Base-by-base conservation (phyloP, 352 stramenopile species). In the Ophiocytium majus region DNA sequence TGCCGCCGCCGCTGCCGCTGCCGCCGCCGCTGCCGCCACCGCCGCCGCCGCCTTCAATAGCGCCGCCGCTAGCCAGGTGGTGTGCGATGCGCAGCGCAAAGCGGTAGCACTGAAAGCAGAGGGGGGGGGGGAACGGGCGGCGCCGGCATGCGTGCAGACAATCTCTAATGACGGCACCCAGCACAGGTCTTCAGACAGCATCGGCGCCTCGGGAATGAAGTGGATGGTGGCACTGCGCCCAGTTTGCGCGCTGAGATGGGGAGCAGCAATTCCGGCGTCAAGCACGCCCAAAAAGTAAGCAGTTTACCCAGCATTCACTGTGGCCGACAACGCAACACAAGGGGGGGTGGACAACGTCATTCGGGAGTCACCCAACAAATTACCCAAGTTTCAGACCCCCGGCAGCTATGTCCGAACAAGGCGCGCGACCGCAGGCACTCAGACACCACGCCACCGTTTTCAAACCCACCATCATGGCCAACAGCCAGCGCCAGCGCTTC, bases 81-180 rank as follows among this genome's bases (percentile, higher is more conserved):
- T 88, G 84, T 43, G 84, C 86, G 32, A 88, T 88, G 50, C 84
- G 76, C 36, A 85, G 49, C 0, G 84, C 80, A 71, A 88, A 88
- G n/a, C 84, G 81, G 74, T 88, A 88, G 84, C 84, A 88, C 32
- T 84, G 79, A 5, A 43, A 43, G 32, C 66, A 78, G 28, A 71
- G 57, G n/a, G n/a, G n/a, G n/a, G n/a, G n/a, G n/a, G n/a, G n/a
- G n/a, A n/a, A n/a, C n/a, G n/a, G n/a, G n/a, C n/a, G n/a, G n/a
- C n/a, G n/a, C n/a, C n/a, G n/a, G n/a, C n/a, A n/a, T n/a, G n/a
- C n/a, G n/a, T n/a, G 43, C 43, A 5, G 43, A 57, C 43, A 14
- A 57, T 57, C 35, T 43, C 0, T 50, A 10, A 0, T 35, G 32
- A 36, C 35, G 28, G 36, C 63, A 71, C 14, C 66, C 10, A 1